A percentile compares a stretch with the other conserved stretches of the same genome.
Evolutionary conservation across 257 asterid species (phyloP).

Genomic region (Fraxinus anomala): DNA sequence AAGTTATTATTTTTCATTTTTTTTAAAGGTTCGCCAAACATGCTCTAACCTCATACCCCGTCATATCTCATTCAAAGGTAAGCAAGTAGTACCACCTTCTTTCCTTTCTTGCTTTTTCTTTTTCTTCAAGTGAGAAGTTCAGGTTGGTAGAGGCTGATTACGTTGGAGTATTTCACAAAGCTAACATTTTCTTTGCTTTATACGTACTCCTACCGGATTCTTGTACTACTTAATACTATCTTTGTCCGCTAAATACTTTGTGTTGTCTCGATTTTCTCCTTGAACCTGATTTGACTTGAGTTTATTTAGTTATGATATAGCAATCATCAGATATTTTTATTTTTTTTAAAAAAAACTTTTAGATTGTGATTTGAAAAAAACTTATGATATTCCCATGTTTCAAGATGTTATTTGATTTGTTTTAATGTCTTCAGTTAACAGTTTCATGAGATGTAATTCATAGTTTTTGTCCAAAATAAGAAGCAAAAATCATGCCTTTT

Average conservation of each 20-base stretch:
- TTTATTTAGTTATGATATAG: background rate
- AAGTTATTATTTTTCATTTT: background rate
- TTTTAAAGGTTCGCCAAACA: background rate
- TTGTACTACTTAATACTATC: slow-evolving; percentile 32
- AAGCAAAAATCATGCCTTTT: slow-evolving; percentile 65
- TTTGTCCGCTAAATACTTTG: slow-evolving; percentile 2
- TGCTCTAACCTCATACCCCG: slow-evolving; percentile 18
- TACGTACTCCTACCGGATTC: slow-evolving; percentile 71
- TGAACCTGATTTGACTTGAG: background rate
- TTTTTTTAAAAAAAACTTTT: background rate
- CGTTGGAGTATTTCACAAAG: slow-evolving; percentile 41
- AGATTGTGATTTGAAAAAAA: background rate
- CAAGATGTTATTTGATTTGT: background rate
- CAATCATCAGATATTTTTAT: background rate
- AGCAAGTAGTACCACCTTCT: slow-evolving; percentile 47
- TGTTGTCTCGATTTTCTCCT: background rate
- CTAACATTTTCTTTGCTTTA: slow-evolving; percentile 65
- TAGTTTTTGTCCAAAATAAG: slow-evolving; percentile 22
- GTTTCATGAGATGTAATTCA: slow-evolving; percentile 22
- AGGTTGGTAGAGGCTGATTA: slow-evolving; percentile 56
- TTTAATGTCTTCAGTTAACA: background rate
- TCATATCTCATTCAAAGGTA: slow-evolving; percentile 40
- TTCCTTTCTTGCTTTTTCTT: slow-evolving; percentile 45
- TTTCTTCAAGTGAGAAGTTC: slow-evolving; percentile 66
- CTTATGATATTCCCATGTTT: no score